Evolutionary conservation across 163 green algal genomes (phyloP), one percentile per base, ranked within the genome.

Genomic region (Chlorella variabilis): DNA sequence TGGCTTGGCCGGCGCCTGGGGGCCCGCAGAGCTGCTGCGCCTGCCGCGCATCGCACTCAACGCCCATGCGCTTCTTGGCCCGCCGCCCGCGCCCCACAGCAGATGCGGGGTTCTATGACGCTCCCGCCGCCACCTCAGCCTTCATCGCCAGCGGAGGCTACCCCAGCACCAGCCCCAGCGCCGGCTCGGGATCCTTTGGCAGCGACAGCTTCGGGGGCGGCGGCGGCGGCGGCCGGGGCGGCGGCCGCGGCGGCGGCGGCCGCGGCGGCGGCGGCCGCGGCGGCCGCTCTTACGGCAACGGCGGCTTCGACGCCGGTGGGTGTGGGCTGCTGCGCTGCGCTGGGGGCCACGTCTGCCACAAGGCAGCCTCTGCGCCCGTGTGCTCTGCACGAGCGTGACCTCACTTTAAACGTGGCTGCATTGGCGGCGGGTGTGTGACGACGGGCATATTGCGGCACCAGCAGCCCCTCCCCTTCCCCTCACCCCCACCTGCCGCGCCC

Each of bases 101-200:
- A 63, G 75, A 81, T 18, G 75, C 41, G 4, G 75, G 75, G 7
- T 81, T 81, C 59, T 81, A 81, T 8, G 75, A 81, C 27, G 59
- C 75, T 20, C 75, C 73, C 23, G 73, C 73, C 13, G 56, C 73
- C 36, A 80, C 73, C 36, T 80, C 73, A 21, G 73, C 75, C 20
- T 81, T 71, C 59, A 73, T 81, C n/a, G 75, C 58, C 59, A 63
- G 75, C 41, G 75, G 75, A 29, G 75, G 58, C 39, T 80, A 61
- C n/a, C 54, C 58, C 38, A 41, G 73, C 27, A 18, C 31, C 62
- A 20, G 13, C 51, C 51, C 51, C 51, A 20, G 27, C 29, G 59
- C n/a, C 29, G 59, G n/a, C n/a, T n/a, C n/a, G n/a, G n/a, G n/a
- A n/a, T n/a, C 27, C 59, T 36, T 36, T 38, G 59, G 59, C 59